Percentiles rank a stretch among this genome's conserved stretches.
Evolutionary conservation across 2,329 filamentous ascomycete genomes (phyloP).

Genomic region (Fusarium musae): DNA sequence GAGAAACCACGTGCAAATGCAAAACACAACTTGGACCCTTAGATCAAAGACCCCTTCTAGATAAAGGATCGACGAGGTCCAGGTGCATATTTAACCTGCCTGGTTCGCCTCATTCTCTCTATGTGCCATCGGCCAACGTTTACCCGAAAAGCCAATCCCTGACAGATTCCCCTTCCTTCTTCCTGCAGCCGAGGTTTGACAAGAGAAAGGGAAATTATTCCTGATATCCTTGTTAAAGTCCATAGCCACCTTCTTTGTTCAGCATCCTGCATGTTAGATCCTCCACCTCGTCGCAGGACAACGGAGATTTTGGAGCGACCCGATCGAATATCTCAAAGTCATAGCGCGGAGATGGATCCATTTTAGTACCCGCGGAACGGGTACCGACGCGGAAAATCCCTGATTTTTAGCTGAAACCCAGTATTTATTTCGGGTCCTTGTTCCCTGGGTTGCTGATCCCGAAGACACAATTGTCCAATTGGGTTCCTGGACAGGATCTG

Average conservation of each 20-base stretch:
- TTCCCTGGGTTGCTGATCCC: not conserved
- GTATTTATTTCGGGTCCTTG: not conserved
- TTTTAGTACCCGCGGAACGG: not conserved
- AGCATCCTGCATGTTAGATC: not conserved
- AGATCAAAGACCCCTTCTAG: not conserved
- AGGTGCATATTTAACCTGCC: conserved; percentile 28
- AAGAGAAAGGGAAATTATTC: not conserved
- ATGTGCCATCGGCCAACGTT: not conserved
- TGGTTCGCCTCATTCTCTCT: not conserved
- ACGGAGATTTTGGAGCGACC: not conserved
- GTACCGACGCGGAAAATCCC: not conserved
- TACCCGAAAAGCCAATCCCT: not conserved
- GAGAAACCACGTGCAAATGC: not conserved
- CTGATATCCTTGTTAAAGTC: not conserved
- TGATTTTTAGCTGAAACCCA: not conserved
- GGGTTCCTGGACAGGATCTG: not conserved
- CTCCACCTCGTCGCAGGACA: conserved; percentile 1
- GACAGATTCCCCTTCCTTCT: not conserved
- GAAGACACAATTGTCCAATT: not conserved
- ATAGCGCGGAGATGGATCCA: conserved; percentile 5
- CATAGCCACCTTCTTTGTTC: not conserved
- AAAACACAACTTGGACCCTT: not conserved
- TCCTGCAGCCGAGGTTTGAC: not conserved
- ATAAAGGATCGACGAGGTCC: conserved; percentile 13
- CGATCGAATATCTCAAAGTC: conserved; percentile 1